A percentile compares a stretch with the other conserved stretches of the same genome.
Conservation (phyloP, 2,329 filamentous ascomycete species). For the Diaporthe sp. region DNA sequence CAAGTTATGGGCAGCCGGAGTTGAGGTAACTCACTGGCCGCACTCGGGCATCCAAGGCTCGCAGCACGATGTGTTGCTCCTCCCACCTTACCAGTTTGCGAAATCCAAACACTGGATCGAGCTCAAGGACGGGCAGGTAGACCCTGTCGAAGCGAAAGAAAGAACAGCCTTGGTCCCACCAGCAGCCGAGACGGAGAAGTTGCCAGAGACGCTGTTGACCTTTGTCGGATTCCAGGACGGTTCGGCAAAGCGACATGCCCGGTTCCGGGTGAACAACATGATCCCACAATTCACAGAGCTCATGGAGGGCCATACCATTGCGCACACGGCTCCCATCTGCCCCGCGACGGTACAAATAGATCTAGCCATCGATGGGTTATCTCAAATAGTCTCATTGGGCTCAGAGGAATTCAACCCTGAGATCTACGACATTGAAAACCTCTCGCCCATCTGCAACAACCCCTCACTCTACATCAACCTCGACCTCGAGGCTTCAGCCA, state of each 20-base stretch:
- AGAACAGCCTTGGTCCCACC: no score
- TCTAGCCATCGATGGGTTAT: conserved; percentile 52
- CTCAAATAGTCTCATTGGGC: no score
- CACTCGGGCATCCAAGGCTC: conserved; percentile 48
- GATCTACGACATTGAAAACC: no score
- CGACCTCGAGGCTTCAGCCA: no score
- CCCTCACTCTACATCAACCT: no score
- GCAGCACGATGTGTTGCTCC: conserved; percentile 44
- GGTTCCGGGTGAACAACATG: conserved; percentile 59
- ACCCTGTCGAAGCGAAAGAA: no score
- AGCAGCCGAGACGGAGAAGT: no score
- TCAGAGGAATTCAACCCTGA: conserved; percentile 45
- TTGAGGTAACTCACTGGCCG: conserved; percentile 55
- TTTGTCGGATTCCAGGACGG: no score
- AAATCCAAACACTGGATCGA: conserved; percentile 56
- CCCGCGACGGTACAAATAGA: conserved; percentile 56
- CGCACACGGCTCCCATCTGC: conserved; percentile 53
- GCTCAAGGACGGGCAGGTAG: background rate
- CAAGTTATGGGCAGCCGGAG: conserved; percentile 58
- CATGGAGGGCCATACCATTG: conserved; percentile 56
- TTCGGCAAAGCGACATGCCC: conserved; percentile 40
- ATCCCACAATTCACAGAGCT: conserved; percentile 51
- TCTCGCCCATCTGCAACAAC: no score
- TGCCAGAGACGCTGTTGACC: no score
- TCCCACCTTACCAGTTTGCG: conserved; percentile 61